These are phyloP conservation scores for Fusarium liriodendri DNA, from an alignment of 2,329 filamentous ascomycete species.

Conservation along the genomic window DNA sequence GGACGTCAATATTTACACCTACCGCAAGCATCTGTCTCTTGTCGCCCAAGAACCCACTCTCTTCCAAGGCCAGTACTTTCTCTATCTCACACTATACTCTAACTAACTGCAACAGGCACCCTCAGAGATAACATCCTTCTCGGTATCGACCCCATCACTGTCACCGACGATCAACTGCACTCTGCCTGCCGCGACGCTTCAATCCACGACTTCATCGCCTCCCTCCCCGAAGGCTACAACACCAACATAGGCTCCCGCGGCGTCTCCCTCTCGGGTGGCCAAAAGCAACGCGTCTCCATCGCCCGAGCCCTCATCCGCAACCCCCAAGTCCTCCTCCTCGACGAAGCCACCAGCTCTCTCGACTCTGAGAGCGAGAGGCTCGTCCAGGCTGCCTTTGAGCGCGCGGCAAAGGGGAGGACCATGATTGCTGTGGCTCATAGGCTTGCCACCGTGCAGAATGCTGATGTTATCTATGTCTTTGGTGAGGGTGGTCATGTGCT, in stretches of 20 bases:
- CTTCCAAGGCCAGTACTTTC: constrained; percentile 64
- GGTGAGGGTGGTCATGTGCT: constrained; percentile 67
- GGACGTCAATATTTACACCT: constrained; percentile 68
- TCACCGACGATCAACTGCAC: constrained; percentile 64
- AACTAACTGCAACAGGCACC: constrained; percentile 46
- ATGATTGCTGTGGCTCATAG: constrained; percentile 83
- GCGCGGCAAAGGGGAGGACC: constrained; percentile 68
- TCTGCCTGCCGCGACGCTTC: constrained; percentile 70
- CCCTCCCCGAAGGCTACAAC: constrained; percentile 74
- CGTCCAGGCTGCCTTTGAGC: constrained; percentile 76
- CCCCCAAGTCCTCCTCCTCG: constrained; percentile 74
- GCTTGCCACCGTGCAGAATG: constrained; percentile 79
- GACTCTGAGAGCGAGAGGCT: constrained; percentile 72
- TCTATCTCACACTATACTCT: neutral
- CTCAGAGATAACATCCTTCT: constrained; percentile 77
- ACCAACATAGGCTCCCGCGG: constrained; percentile 76
- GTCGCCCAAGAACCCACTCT: constrained; percentile 81
- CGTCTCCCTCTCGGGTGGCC: constrained; percentile 74
- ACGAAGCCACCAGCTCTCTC: constrained; percentile 77
- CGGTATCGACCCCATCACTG: constrained; percentile 66
- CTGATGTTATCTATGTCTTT: constrained; percentile 82
- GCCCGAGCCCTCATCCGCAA: constrained; percentile 74
- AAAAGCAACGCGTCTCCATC: constrained; percentile 78
- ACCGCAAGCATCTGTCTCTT: constrained; percentile 73
- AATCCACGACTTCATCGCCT: constrained; percentile 77